phyloP scores from a whole-genome alignment of 2,329 filamentous ascomycete species.

The Fusarium begoniae region DNA sequence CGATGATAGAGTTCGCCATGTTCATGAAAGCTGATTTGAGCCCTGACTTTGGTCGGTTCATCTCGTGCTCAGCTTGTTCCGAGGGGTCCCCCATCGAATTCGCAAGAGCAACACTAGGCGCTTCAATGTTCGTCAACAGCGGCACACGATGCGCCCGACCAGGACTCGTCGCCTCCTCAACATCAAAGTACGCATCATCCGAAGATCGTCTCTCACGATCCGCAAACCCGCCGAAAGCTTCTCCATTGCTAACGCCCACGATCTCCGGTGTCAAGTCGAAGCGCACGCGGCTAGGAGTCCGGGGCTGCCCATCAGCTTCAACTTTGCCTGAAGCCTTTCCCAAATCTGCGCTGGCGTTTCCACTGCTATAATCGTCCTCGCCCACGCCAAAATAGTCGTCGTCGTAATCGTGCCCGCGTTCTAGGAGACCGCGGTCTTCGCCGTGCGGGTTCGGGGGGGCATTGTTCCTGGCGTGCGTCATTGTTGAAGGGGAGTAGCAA shows the following conservation, averaged over 20 bases:
- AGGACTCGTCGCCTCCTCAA: constrained; percentile 56
- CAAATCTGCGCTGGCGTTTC: constrained; percentile 24
- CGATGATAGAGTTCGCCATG: constrained; percentile 99
- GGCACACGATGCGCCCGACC: constrained; percentile 68
- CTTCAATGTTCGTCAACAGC: constrained; percentile 83
- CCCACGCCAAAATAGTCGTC: constrained; percentile 42
- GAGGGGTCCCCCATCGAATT: constrained; percentile 54
- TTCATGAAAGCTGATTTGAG: constrained; percentile 96
- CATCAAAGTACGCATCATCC: constrained; percentile 58
- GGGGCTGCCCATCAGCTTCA: constrained; percentile 37
- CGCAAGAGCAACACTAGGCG: constrained; percentile 78
- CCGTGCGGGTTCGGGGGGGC: constrained; percentile 44
- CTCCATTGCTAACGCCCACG: constrained; percentile 43
- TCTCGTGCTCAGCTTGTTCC: constrained; percentile 63
- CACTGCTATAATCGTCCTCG: constrained; percentile 26
- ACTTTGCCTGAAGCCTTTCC: constrained; percentile 30
- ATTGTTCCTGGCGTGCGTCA: constrained; percentile 46
- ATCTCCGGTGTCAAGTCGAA: constrained; percentile 70
- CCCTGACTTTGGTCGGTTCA: constrained; percentile 79
- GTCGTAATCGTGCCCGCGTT: constrained; percentile 33
- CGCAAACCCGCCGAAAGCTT: constrained; percentile 16
- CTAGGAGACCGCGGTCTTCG: constrained; percentile 47
- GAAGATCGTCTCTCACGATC: constrained; percentile 33
- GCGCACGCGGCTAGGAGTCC: constrained; percentile 75
- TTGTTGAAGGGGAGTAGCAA: constrained; percentile 41